Evolutionary conservation across 1,139 yeast species (phyloP), one percentile per base, ranked within the genome.

Genomic region (Yamadazyma sp.): DNA sequence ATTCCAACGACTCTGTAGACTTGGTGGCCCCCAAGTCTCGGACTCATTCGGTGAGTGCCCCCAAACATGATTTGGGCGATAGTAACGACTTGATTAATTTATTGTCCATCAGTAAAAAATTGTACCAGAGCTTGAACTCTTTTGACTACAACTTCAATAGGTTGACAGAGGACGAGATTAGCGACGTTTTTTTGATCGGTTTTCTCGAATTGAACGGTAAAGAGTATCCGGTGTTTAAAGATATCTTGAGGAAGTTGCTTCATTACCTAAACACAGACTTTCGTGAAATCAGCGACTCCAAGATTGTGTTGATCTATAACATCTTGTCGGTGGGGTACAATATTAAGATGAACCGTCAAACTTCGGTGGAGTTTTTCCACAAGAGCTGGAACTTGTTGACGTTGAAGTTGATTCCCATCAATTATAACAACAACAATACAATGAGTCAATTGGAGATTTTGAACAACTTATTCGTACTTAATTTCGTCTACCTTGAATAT

Each of bases 351-450:
- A 43, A 56, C 14, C 29, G 44, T 8, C 39, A 38, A 5, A 65
- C 64, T 37, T 61, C 69, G 4, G 55, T 65, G 11, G 54, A 53
- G 6, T 62, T 58, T 44, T 69, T 70, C 46, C 67, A 61, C 42
- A 72, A 62, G 43, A 56, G 70, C 29, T 74, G 79, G 79, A 62
- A 64, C 37, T 56, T 73, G 15, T 57, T 75, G 28, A 70, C 73
- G 31, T 62, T 68, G 34, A 66, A 68, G 35, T 55, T 67, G 34
- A 69, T 74, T 17, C 74, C 75, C 18, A 37, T 40, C 2, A 70
- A 67, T 45, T 70, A 71, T 51, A 66, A 64, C 43, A 58, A 59
- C 20, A 64, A 61, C 27, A 62, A 62, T 42, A 50, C 62, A 17
- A 53, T 64, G 40, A 74, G 70, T 43, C 76, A 73, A 46, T 60